Evolutionary conservation across 331 rosid genomes (phyloP).

Genomic region (Acacia pycnantha): DNA sequence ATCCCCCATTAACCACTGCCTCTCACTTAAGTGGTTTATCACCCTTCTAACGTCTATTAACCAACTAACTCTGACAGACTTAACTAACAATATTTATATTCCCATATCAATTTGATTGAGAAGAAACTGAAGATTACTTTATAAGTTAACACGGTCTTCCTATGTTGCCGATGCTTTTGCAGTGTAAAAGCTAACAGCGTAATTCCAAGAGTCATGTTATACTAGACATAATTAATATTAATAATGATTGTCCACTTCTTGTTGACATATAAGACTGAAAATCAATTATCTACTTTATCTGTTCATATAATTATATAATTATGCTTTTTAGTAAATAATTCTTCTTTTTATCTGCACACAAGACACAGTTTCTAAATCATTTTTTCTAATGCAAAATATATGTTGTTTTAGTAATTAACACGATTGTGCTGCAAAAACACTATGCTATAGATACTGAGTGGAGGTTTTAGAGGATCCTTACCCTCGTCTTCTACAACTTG

Average conservation of each 20-base stretch:
- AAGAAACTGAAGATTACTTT: not conserved
- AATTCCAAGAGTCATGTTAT: not conserved
- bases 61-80: too few relatives aligned
- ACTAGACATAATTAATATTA: not conserved
- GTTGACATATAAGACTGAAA: conserved; percentile 1
- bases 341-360: not conserved
- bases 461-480: conserved; percentile 40
- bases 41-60: too few relatives aligned
- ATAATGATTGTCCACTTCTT: not conserved
- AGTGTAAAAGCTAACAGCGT: not conserved
- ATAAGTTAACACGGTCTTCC: not conserved
- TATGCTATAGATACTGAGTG: conserved; percentile 1
- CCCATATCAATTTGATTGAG: not conserved
- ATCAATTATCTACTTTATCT: not conserved
- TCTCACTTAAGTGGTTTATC: too few relatives aligned
- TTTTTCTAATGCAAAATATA: not conserved
- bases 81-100: too few relatives aligned
- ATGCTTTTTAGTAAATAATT: not conserved
- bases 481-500: conserved; percentile 85
- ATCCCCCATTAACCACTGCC: too few relatives aligned
- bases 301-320: not conserved
- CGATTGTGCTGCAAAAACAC: not conserved
- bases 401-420: conserved; percentile 5
- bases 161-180: not conserved
- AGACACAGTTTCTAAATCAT: not conserved